Base-by-base conservation (phyloP, 169 alveolate genomes). In the Perkinsus olseni region DNA sequence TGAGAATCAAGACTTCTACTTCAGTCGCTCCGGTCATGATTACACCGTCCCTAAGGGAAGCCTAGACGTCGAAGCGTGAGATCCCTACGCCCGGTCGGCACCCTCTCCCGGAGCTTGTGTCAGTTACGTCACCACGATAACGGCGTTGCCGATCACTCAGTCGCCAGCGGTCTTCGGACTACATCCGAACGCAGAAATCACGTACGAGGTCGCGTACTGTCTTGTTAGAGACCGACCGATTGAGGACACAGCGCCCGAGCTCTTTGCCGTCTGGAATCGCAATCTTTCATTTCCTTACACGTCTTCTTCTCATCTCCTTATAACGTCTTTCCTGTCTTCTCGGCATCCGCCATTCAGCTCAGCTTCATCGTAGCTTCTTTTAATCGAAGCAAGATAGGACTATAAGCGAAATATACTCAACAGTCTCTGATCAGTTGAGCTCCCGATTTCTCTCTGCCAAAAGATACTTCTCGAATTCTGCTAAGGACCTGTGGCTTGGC, bases 161-260 rank as follows among this genome's bases (percentile, higher is more conserved):
- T 95, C 97, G 28, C 98, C 98, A 51, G 98, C 95, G 94, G 98
- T 97, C 39, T 97, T 97, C 92, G 99, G 99, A 8, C 96, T 98
- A n/a, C 99, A 98, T 95, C 96, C 98, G 4, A 98, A 98, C 94
- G 99, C 99, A 3, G 99, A 98, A 95, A 98, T 97, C 92, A 97
- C 82, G 82, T 62, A 24, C 4, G 82, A 6, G 50, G 21, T 11
- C 21, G 50, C 3, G 3, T 11, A 24, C 34, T 24, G 82, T 62
- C 34, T 62, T 21, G 82, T 62, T 13, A 24, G 82, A 45, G 24
- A 45, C 24, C 62, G 24, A 10, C 24, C 17, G 62, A 45, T 45
- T 45, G n/a, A n/a, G n/a, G n/a, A n/a, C n/a, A n/a, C n/a, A n/a
- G n/a, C n/a, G n/a, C n/a, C n/a, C n/a, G n/a, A n/a, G n/a, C n/a